phyloP scores from a whole-genome alignment of 139 green algal genomes.

The Zygnema cylindricum region DNA sequence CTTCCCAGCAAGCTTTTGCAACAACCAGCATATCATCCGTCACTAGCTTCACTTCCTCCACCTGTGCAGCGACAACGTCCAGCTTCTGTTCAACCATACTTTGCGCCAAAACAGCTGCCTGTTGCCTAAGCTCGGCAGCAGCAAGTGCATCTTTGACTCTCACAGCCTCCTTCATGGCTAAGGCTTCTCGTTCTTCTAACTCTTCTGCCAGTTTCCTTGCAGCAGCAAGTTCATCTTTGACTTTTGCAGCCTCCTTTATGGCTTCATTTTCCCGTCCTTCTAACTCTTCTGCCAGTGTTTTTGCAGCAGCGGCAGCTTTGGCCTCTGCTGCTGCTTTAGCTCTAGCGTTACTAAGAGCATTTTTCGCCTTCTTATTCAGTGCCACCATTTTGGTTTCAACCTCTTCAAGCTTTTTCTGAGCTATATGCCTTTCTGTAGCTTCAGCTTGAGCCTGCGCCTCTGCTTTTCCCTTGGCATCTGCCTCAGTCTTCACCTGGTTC shows the following conservation, averaged over 20 bases:
- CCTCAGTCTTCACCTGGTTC: neutral
- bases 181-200: neutral
- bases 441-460: conserved; percentile 2
- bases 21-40: neutral
- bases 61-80: conserved; percentile 5
- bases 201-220: neutral
- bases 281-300: too few species aligned
- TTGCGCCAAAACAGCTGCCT: neutral
- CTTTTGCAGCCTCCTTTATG: conserved; percentile 4
- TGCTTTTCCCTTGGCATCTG: too few species aligned
- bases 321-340: neutral
- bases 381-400: too few species aligned
- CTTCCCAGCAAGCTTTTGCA: neutral
- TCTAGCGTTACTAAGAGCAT: too few species aligned
- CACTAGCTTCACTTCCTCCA: neutral
- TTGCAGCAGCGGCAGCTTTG: neutral
- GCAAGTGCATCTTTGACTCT: neutral
- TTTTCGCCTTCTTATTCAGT: too few species aligned
- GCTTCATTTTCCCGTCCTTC: neutral
- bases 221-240: neutral
- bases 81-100: neutral
- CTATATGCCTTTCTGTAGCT: neutral
- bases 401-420: too few species aligned
- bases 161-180: neutral
- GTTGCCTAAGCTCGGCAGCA: neutral